phyloP scores from a whole-genome alignment of 23 red algal genomes.

The Gracilaria vermiculophylla region DNA sequence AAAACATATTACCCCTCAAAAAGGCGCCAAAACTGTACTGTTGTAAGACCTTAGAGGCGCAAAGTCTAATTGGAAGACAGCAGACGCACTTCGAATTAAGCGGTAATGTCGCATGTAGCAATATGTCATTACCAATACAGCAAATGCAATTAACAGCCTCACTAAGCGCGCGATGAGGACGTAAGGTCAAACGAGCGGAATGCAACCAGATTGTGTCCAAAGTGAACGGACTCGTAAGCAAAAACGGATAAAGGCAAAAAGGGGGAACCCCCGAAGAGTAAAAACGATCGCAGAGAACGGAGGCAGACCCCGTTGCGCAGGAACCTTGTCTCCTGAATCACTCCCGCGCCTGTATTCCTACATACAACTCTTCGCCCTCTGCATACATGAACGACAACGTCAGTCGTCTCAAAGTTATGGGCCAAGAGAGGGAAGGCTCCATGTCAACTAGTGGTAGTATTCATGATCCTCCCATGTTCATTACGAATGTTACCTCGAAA shows the following conservation, averaged over 20 bases:
- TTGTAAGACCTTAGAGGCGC: neutral
- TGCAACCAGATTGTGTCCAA: neutral
- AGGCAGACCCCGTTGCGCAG: neutral
- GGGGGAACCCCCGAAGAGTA: neutral
- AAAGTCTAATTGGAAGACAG: neutral
- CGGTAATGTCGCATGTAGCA: neutral
- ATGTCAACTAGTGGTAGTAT: neutral
- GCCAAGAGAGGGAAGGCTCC: neutral
- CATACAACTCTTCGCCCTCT: neutral
- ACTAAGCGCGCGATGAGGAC: neutral
- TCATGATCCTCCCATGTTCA: constrained; percentile 8
- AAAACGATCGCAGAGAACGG: constrained; percentile 32
- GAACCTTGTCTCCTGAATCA: constrained; percentile 13
- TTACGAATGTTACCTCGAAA: constrained; percentile 42
- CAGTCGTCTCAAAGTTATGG: constrained; percentile 31
- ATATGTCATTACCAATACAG: neutral
- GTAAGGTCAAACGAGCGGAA: neutral
- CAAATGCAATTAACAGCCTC: neutral
- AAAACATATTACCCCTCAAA: too few species aligned
- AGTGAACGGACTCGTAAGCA: neutral
- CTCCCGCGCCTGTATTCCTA: neutral
- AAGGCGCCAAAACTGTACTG: too few species aligned
- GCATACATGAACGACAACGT: constrained; percentile 7
- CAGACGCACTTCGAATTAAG: neutral
- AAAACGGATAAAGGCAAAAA: neutral